Evolutionary conservation across 1,139 yeast genomes (phyloP), one percentile per base, ranked within the genome.

Genomic region (Debaryomycetaceae sp.): DNA sequence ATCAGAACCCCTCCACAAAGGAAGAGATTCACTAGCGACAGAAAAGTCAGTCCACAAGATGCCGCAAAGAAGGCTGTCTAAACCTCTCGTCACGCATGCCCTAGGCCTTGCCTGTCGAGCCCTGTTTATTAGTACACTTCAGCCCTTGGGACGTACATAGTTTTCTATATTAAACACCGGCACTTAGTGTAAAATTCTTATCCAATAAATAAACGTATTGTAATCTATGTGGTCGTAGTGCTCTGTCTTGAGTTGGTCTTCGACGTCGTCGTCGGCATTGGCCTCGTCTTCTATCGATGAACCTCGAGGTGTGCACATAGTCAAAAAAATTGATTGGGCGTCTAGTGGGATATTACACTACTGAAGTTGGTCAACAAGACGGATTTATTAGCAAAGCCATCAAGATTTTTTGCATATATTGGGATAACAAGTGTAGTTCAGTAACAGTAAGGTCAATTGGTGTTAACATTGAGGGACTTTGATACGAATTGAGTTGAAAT

Each of bases 1-100:
- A 76, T 87, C 79, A 91, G 99, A 85, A 71, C 98, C 73, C 98
- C 98, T 58, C 99, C 99, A 65, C 92, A 84, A 70, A 91, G 99
- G 79, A 96, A 86, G 79, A 91, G 98, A 81, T 92, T 86, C 89
- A 87, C 83, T 88, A 81, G 82, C 67, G 95, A 86, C 70, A 91
- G 85, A 85, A 91, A 85, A 79, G 95, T 92, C 68, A 83, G 88
- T 77, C 98, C 98, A 68, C 84, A 84, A 66, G 96, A 87, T 64
- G 98, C 97, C 73, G 98, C 98, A 71, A 88, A 88, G 83, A 89
- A 86, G 76, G 95, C 91, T 66, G 42, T 37, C 49, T 48, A 49
- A 48, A 43, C 39, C 36, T 22, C 26, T 22, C 26, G 26, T 22
- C 26, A 22, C 26, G 26, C 26, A 8, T 22, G 26, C 16, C 36